Evolutionary conservation across 208 protist genomes (phyloP).

Genomic region (Herpetomonas tarakana): DNA sequence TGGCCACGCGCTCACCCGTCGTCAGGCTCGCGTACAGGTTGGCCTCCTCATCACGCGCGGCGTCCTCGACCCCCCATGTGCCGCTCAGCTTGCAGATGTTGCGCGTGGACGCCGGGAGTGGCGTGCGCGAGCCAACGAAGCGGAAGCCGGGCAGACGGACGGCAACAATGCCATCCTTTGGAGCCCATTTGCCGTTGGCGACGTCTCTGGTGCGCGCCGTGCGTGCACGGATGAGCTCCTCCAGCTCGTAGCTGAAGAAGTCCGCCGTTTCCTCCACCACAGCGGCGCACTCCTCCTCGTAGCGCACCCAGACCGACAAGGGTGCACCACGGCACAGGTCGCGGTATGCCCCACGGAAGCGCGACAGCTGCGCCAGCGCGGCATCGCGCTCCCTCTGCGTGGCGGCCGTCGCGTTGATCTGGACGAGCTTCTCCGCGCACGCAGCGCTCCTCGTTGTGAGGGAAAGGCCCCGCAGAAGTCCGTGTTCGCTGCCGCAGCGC

Average conservation of each 20-base stretch:
- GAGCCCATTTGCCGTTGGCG: not conserved
- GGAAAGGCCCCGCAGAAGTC: constrained; percentile 8
- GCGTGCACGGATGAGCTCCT: not conserved
- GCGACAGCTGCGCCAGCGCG: constrained; percentile 18
- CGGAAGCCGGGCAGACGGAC: not conserved
- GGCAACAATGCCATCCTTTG: not conserved
- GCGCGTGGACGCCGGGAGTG: not conserved
- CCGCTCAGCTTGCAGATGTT: not conserved
- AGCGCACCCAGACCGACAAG: constrained; percentile 38
- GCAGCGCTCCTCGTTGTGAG: constrained; percentile 9
- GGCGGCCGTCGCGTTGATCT: not conserved
- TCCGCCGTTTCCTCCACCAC: constrained; percentile 28
- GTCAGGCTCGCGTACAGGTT: not conserved
- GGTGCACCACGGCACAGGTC: constrained; percentile 21
- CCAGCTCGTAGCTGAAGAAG: constrained; percentile 16
- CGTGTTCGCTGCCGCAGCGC: not conserved
- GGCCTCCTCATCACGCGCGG: not conserved
- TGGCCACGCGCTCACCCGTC: constrained; percentile 4
- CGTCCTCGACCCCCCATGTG: not conserved
- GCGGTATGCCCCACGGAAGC: constrained; percentile 55
- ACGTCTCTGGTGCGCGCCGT: not conserved
- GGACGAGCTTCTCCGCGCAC: not conserved
- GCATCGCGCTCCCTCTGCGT: constrained; percentile 16
- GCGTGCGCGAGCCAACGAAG: constrained; percentile 1
- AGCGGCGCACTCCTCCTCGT: constrained; percentile 14